Base-by-base conservation (phyloP, 2,329 filamentous ascomycete species). In the Pyrenophora graminea region DNA sequence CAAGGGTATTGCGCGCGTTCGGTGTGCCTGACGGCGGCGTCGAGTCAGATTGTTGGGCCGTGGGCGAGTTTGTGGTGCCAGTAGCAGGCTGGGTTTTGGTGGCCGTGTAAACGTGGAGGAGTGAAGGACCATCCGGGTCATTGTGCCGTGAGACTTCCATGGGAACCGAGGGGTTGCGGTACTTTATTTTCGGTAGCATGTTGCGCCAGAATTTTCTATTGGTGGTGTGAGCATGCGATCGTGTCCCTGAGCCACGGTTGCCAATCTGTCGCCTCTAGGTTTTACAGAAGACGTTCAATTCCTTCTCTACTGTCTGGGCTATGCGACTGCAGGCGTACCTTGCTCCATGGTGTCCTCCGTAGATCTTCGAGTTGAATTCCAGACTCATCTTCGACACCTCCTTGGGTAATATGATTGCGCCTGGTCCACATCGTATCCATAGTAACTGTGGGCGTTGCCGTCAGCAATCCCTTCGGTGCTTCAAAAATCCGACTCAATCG, bases 171-270 rank as follows among this genome's bases (percentile, higher is more conserved):
- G 94, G 94, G 73, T 99, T 99, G 81, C 96, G 88, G 78, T 87
- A 99, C 81, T 99, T 97, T 61, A 99, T 80, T 50, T 90, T 85
- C 18, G 90, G 90, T 40, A 97, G 85, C 70, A 86, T 88, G 54
- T 86, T 80, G 58, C 83, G 85, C 90, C 91, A 96, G 82, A 99
- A 97, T 78, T 90, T 90, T 68, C 92, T 96, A 59, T 36, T 25
- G 8, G 3, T 37, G 15, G 40, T 39, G 39, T 51, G 18, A 52
- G 45, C 43, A n/a, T 34, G 30, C 2, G 1, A 39, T 17, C 5
- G 27, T 19, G 21, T 17, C 25, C 21, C n/a, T 21, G 10, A 9
- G 9, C 15, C 25, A 48, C 15, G 13, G n/a, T 30, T 15, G 9
- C 27, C 25, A 40, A 19, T 19, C 15, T 19, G 17, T 6, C n/a